A percentile compares a stretch with the other conserved stretches of the same genome.
Evolutionary conservation across 495 filamentous ascomycete genomes (phyloP).

Genomic region (Acidiella bohemica): DNA sequence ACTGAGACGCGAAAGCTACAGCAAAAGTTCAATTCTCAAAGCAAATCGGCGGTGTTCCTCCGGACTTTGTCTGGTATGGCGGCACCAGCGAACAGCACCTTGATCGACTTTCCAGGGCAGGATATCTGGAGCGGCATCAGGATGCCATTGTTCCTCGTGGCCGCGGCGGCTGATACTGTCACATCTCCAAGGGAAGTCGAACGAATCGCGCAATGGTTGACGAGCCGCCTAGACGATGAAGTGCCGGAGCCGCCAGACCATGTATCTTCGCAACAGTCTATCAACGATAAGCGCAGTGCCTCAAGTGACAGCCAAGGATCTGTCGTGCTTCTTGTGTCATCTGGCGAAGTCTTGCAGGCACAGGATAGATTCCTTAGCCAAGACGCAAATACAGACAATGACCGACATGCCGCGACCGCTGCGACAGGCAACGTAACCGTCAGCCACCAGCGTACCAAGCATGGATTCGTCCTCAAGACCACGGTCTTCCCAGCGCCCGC

Average conservation of each 20-base stretch:
- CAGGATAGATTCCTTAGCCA: no score
- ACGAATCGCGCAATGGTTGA: constrained; percentile 51
- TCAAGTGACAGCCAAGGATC: no score
- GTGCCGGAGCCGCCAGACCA: constrained; percentile 14
- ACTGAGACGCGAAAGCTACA: constrained; percentile 64
- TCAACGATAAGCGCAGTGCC: no score
- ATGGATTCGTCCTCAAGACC: constrained; percentile 42
- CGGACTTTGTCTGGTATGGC: constrained; percentile 40
- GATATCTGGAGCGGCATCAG: constrained; percentile 61
- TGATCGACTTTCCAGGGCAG: constrained; percentile 51
- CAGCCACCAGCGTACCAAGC: constrained; percentile 4
- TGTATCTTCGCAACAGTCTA: no score
- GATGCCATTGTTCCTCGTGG: constrained; percentile 63
- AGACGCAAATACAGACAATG: no score
- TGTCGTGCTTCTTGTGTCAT: no score
- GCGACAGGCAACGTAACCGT: no score
- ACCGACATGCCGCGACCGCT: no score
- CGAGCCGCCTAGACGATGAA: constrained; percentile 19
- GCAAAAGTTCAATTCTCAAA: constrained; percentile 70
- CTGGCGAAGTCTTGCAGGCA: no score
- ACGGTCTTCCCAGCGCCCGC: constrained; percentile 64
- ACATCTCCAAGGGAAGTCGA: constrained; percentile 57
- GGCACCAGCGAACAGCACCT: constrained; percentile 43
- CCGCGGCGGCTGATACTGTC: constrained; percentile 61
- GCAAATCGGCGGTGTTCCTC: constrained; percentile 64